These are phyloP conservation scores for Cornus kousa DNA, from an alignment of 148 eudicot genomes.

Conservation along the genomic window DNA sequence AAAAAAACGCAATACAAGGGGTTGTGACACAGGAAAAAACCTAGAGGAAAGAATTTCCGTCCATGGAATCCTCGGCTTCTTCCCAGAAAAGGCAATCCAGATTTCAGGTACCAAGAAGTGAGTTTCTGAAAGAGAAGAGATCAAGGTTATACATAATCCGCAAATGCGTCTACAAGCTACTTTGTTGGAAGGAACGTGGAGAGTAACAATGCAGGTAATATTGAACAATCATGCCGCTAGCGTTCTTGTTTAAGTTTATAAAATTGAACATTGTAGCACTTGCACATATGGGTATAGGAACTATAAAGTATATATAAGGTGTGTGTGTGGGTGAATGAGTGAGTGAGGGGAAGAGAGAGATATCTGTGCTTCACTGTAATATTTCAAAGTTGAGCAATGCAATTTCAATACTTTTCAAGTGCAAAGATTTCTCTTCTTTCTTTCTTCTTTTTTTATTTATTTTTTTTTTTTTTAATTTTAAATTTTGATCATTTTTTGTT, in stretches of 20 bases:
- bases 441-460: too few relatives aligned
- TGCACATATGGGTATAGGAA: too few relatives aligned
- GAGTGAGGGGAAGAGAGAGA: neutral
- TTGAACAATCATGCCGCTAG: neutral
- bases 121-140: conserved; percentile 34
- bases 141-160: conserved; percentile 47
- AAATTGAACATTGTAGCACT: too few relatives aligned
- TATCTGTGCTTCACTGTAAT: too few relatives aligned
- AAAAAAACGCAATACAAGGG: neutral
- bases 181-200: conserved; percentile 50
- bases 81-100: conserved; percentile 11
- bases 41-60: neutral
- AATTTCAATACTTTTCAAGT: too few relatives aligned
- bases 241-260: too few relatives aligned
- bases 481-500: too few relatives aligned
- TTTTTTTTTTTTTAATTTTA: too few relatives aligned
- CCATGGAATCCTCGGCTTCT: conserved; percentile 15
- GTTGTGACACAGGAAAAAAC: too few relatives aligned
- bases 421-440: neutral
- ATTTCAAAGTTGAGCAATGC: neutral
- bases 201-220: conserved; percentile 12
- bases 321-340: neutral
- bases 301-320: too few relatives aligned
- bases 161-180: conserved; percentile 43
- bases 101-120: conserved; percentile 16